Conservation (phyloP, 768 basidiomycete genomes). For the Tricholoma saponaceum region DNA sequence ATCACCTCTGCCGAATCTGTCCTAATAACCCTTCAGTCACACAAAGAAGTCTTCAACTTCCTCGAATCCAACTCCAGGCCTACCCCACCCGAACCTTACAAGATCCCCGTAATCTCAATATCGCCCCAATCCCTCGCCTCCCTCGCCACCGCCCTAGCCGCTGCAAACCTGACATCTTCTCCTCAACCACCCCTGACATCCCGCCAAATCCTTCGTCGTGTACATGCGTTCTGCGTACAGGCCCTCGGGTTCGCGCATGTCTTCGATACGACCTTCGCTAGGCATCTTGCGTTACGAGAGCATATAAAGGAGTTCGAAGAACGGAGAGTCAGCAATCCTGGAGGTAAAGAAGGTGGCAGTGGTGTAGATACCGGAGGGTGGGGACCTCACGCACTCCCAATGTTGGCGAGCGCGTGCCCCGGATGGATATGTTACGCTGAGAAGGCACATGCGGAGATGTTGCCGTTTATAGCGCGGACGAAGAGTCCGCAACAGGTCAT, state of each 20-base stretch:
- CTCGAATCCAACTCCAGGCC: conserved; percentile 48
- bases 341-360: conserved; percentile 4
- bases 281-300: conserved; percentile 81
- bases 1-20: conserved; percentile 98
- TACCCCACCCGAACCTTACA: conserved; percentile 33
- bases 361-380: conserved; percentile 2
- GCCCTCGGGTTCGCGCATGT: conserved; percentile 76
- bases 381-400: conserved; percentile 52
- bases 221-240: conserved; percentile 63
- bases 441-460: conserved; percentile 91
- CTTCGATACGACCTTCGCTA: conserved; percentile 93
- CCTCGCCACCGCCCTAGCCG: conserved; percentile 62
- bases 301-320: conserved; percentile 80
- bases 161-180: conserved; percentile 41
- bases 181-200: conserved; percentile 44
- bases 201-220: conserved; percentile 60
- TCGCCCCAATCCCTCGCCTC: conserved; percentile 86
- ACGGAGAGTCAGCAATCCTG: conserved; percentile 38
- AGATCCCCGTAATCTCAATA: conserved; percentile 75
- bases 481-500: conserved; percentile 95
- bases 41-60: conserved; percentile 84
- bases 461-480: conserved; percentile 83
- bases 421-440: conserved; percentile 99
- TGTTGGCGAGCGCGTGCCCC: conserved; percentile 95
- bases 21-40: conserved; percentile 93